Conservation (phyloP, 2,329 filamentous ascomycete genomes). For the Beauveria sp. region DNA sequence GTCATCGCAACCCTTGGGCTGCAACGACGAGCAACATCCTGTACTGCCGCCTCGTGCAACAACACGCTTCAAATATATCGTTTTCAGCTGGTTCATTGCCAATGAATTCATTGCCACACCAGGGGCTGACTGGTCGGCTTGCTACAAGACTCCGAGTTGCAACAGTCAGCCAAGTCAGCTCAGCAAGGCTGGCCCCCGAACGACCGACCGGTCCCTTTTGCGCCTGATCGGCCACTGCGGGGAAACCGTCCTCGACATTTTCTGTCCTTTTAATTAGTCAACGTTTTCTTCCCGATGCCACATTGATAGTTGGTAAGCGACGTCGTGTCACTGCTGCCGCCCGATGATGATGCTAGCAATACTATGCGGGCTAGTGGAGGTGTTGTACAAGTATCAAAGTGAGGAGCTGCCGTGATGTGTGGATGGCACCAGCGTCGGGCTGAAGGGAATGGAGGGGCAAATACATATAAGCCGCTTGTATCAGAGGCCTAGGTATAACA, state of each 20-base stretch:
- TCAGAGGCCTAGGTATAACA: background rate
- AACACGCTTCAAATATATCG: too few relatives aligned
- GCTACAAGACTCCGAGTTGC: background rate
- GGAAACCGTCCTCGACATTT: background rate
- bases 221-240: background rate
- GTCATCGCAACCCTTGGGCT: too few relatives aligned
- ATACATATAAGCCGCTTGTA: background rate
- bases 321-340: background rate
- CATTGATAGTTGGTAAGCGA: conserved; percentile 3
- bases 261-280: conserved; percentile 1
- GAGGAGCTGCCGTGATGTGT: background rate
- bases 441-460: background rate
- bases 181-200: background rate
- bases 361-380: conserved; percentile 4
- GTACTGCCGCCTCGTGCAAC: too few relatives aligned
- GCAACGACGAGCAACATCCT: too few relatives aligned
- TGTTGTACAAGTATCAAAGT: background rate
- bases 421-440: background rate
- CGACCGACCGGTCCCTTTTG: background rate
- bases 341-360: background rate
- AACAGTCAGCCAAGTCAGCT: background rate
- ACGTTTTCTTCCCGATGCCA: background rate
- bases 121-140: background rate
- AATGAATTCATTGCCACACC: background rate
- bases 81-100: background rate